Base-by-base conservation (phyloP, 1,284 basidiomycete species). In the Lentinula novae-zelandiae region DNA sequence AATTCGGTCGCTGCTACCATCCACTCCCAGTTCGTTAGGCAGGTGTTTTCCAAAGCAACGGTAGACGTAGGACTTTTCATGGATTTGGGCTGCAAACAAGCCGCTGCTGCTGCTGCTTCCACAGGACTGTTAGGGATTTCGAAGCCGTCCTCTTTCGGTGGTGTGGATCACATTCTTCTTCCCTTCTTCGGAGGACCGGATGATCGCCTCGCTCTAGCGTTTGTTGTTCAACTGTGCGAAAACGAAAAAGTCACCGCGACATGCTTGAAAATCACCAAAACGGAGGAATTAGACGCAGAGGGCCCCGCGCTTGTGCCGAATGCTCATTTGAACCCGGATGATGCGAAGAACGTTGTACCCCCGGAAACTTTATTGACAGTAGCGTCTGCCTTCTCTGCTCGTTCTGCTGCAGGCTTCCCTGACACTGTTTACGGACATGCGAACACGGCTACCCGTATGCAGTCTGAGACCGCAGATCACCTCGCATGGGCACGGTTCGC, bases 181-280 rank as follows among this genome's bases (percentile, higher is more conserved):
- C 91, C 93, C 0, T 98, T 98, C 83, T 93, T 96, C 72, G 96
- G 96, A 52, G 96, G 96, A 0, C 88, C 93, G 0, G 96, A 99
- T 71, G 96, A 98, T 71, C 85, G 96, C 1, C 82, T 93, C 10
- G 95, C 94, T 0, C 78, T 98, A 42, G 81, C 87, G 46, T 85
- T 97, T 65, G 87, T 93, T 9, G 83, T 90, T 42, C 94, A 96
- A 71, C 75, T 97, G 48, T 95, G 92, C 70, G 69, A 70, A 58
- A 89, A 90, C 69, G 74, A 82, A 3, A 76, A 76, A 58, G 80
- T 92, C 0, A 84, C 77, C 2, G 95, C 93, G 0, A 94, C 92
- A 0, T 82, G 94, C 2, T 71, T 93, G 33, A 79, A 86, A 65
- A 71, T 94, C 57, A 74, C 68, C 65, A 86, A 81, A 75, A 75